A percentile compares a stretch with the other conserved stretches of the same genome.
Evolutionary conservation across 805 yeast genomes (phyloP).

Genomic region (Tetrapisispora nanseiensis): DNA sequence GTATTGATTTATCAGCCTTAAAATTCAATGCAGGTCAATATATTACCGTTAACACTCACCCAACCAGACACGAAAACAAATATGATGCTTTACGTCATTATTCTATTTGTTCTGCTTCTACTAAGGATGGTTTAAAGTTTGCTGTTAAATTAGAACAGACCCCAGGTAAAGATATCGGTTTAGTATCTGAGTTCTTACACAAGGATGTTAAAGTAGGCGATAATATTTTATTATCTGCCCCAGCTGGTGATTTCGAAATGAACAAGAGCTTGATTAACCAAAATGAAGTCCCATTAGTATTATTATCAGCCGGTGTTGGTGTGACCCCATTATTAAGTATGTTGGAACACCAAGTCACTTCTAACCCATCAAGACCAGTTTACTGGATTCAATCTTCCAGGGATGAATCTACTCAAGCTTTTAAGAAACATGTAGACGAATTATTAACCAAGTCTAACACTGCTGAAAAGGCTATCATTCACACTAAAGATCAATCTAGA

Average conservation of each 20-base stretch:
- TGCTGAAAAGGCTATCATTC: constrained; percentile 11
- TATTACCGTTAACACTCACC: constrained; percentile 30
- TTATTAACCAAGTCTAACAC: constrained; percentile 10
- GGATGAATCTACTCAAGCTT: constrained; percentile 18
- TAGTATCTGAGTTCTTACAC: constrained; percentile 43
- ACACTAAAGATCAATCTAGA: constrained; percentile 19
- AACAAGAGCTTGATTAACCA: constrained; percentile 22
- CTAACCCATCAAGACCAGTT: constrained; percentile 24
- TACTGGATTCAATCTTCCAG: constrained; percentile 26
- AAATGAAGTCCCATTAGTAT: constrained; percentile 28
- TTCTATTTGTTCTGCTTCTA: constrained; percentile 38
- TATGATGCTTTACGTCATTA: constrained; percentile 47
- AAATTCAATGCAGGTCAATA: constrained; percentile 34
- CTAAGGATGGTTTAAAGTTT: constrained; percentile 40
- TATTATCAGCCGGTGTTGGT: constrained; percentile 58
- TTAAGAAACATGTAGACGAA: constrained; percentile 18
- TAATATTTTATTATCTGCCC: constrained; percentile 42
- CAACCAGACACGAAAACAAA: constrained; percentile 30
- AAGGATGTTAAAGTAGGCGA: constrained; percentile 40
- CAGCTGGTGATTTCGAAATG: constrained; percentile 44
- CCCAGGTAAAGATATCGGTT: constrained; percentile 30
- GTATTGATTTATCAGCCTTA: constrained; percentile 15
- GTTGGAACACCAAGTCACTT: constrained; percentile 29
- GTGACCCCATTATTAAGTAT: constrained; percentile 55
- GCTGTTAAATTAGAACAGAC: constrained; percentile 40